phyloP scores from a whole-genome alignment of 306 rosid species.

The Ochetophila trinervis region DNA sequence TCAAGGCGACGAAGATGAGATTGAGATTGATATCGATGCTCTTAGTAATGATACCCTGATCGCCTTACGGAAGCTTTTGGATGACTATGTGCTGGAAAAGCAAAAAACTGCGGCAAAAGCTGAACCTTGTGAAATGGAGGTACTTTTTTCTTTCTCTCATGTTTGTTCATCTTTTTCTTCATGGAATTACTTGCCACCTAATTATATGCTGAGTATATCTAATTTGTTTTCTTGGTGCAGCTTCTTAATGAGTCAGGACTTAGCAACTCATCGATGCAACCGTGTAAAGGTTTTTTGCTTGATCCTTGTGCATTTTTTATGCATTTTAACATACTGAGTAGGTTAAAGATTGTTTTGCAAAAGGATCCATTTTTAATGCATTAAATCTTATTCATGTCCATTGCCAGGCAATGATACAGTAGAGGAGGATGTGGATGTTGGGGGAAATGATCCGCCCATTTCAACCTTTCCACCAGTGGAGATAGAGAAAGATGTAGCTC shows the following conservation, averaged over 20 bases:
- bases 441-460: constrained; percentile 81
- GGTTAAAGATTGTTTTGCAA: neutral
- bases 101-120: constrained; percentile 47
- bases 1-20: constrained; percentile 70
- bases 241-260: constrained; percentile 64
- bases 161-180: neutral
- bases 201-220: constrained; percentile 14
- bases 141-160: constrained; percentile 23
- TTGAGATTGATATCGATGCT: constrained; percentile 85
- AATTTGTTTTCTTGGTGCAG: constrained; percentile 41
- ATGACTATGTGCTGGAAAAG: constrained; percentile 60
- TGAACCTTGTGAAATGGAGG: constrained; percentile 81
- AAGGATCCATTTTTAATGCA: neutral
- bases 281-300: constrained; percentile 51
- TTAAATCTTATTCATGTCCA: constrained; percentile 3
- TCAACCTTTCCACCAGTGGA: constrained; percentile 75
- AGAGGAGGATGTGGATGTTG: constrained; percentile 93
- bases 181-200: neutral
- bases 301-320: neutral
- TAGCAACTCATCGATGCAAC: constrained; percentile 73
- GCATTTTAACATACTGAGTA: neutral
- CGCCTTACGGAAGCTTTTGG: constrained; percentile 66
- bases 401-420: constrained; percentile 60
- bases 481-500: constrained; percentile 66
- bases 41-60: constrained; percentile 72